Evolutionary conservation across 2,329 filamentous ascomycete genomes (phyloP), one percentile per base, ranked within the genome.

Genomic region (Nothophoma quercina): DNA sequence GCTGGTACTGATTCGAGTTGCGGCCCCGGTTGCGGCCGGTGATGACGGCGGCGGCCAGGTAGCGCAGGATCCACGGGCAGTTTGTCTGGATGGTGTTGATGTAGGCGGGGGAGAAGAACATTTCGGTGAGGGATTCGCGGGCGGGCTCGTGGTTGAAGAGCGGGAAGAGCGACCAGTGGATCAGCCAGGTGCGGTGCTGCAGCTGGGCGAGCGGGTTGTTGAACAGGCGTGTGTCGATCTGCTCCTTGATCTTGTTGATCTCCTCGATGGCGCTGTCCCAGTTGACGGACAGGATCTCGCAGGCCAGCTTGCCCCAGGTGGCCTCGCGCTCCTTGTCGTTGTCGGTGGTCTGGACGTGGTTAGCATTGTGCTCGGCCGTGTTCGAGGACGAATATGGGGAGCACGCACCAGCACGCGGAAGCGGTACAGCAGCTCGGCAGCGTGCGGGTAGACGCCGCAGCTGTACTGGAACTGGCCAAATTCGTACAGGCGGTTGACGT

Each of bases 31-130:
- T 79, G 52, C 79, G 90, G 80, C 93, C 95, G 58, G 93, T 96
- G 77, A 99, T 96, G 69, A 99, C 93, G 63, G 93, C 90, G 41
- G 92, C 93, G 55, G 92, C 88, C 53, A 99, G 85, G 79, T 99
- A 99, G 66, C 95, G 88, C 69, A 99, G 84, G 60, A 96, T 87
- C 95, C 95, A 99, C 6, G 95, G 93, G 83, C 92, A 97, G 69
- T 88, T 89, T 54, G 95, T 97, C 84, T 99, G 95, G 76, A 99
- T 97, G 68, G 93, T 98, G 86, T 98, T 99, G 86, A 99, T 99
- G 84, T 91, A 99, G 68, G 91, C 85, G 61, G 93, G 90, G 60
- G 90, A 96, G 85, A 99, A 98, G 84, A 97, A 95, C 75, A 98
- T 87, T 68, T 99, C 95, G 72, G 95, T 91, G 68, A 99, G 85